Conservation (phyloP, 192 early-diverging fungal genomes). For the Podila minutissima region DNA sequence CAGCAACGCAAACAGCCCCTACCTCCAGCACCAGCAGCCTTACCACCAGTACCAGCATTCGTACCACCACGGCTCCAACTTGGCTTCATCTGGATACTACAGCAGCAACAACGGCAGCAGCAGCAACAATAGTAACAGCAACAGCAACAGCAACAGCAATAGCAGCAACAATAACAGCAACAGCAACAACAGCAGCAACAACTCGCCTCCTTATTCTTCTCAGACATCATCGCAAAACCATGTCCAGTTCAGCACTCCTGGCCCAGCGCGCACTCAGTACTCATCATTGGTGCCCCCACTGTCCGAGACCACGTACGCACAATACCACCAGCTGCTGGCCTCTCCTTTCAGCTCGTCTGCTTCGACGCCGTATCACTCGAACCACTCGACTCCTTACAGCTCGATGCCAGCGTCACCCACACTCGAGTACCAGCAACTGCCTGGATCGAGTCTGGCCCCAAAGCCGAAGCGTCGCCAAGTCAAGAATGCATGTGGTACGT, state of each 20-base stretch:
- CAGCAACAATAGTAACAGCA: conserved; percentile 11
- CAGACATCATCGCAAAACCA: background rate
- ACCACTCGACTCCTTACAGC: conserved; percentile 51
- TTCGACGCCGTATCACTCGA: conserved; percentile 47
- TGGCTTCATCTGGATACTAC: conserved; percentile 1
- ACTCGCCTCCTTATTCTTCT: conserved; percentile 1
- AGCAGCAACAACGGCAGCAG: conserved; percentile 1
- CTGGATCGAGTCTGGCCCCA: conserved; percentile 6
- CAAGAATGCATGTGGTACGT: conserved; percentile 90
- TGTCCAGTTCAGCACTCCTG: conserved; percentile 34
- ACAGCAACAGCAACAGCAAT: conserved; percentile 20
- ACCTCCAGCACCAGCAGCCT: conserved; percentile 1
- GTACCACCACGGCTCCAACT: background rate
- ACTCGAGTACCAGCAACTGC: conserved; percentile 29
- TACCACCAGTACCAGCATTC: background rate
- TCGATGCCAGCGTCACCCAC: conserved; percentile 48
- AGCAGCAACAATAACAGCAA: conserved; percentile 7
- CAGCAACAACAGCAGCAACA: conserved; percentile 11
- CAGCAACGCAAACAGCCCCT: conserved; percentile 7
- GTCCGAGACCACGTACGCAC: conserved; percentile 32
- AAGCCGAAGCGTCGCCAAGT: conserved; percentile 81
- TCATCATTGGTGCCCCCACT: conserved; percentile 37
- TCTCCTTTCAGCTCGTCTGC: conserved; percentile 40
- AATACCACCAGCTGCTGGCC: conserved; percentile 44
- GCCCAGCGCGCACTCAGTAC: conserved; percentile 37